Evolutionary conservation across 1,284 basidiomycete genomes (phyloP), one percentile per base, ranked within the genome.

Genomic region (Trichosporon asahii): DNA sequence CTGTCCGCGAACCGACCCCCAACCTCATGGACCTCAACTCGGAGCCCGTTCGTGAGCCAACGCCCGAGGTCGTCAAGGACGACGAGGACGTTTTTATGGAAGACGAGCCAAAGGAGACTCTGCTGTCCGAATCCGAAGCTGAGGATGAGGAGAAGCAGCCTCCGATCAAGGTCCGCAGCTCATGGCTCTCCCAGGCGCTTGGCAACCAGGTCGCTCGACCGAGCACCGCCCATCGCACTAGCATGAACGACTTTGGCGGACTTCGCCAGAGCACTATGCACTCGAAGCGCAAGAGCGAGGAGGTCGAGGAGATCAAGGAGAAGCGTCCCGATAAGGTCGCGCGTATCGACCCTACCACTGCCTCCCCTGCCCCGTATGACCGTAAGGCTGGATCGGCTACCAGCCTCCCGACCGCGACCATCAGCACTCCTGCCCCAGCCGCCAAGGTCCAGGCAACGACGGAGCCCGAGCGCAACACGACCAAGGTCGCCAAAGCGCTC

Each of bases 151-250:
- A 46, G 18, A 46, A 21, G 44, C 18, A n/a, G 49, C 49, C 49
- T 53, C 49, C 49, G 21, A 21, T 53, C 11, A 53, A 53, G 49
- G 80, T 80, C 64, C 79, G 79, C 60, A 80, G 77, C 6, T 83
- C 82, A 2, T 82, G 80, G 82, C 78, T 82, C 18, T 76, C 68
- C 68, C 79, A 80, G 72, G 82, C 80, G 21, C 78, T 82, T 23
- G 80, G 78, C 6, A 73, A 75, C 25, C 77, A 73, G 61, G 68
- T 78, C 11, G 72, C 76, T 8, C 76, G 77, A 0, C 61, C 75
- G 55, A 23, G n/a, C 60, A 57, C 66, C 12, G 76, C 70, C 21
- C 35, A 64, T 9, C n/a, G 61, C n/a, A 49, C 64, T 18, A 35
- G 49, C 3, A 27, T 29, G 15, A 29, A 61, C 57, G 57, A 61